Conservation (phyloP, 2,329 filamentous ascomycete genomes). For the Sporothrix sp. region DNA sequence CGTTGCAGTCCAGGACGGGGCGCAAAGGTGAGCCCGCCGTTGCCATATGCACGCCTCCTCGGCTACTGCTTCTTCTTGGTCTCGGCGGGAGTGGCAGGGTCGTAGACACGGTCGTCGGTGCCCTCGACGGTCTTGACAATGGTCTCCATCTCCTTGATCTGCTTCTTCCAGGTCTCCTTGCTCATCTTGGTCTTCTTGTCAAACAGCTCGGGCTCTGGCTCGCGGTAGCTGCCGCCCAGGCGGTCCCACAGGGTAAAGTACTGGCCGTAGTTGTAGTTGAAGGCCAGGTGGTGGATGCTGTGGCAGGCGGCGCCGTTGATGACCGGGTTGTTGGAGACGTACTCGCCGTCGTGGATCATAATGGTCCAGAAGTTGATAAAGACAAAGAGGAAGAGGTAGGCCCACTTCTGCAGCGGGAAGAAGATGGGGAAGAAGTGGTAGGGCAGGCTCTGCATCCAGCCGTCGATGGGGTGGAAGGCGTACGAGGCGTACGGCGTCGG, state of each 20-base stretch:
- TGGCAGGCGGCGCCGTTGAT: constrained; percentile 95
- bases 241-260: constrained; percentile 91
- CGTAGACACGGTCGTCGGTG: constrained; percentile 42
- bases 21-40: neutral
- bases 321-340: constrained; percentile 78
- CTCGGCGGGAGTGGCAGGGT: constrained; percentile 19
- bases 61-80: constrained; percentile 35
- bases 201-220: constrained; percentile 80
- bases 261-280: constrained; percentile 90
- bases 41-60: no score
- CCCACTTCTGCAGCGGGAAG: constrained; percentile 85
- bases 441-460: constrained; percentile 76
- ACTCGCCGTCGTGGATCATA: constrained; percentile 92
- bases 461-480: constrained; percentile 90
- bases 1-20: no score
- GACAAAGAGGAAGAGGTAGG: constrained; percentile 74
- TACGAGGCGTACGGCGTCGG: constrained; percentile 86
- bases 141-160: constrained; percentile 65
- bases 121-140: constrained; percentile 64
- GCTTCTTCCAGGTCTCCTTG: constrained; percentile 66
- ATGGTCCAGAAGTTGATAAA: constrained; percentile 98
- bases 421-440: constrained; percentile 92
- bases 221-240: constrained; percentile 74
- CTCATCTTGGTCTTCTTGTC: constrained; percentile 78
- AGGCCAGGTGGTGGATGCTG: constrained; percentile 79